A percentile compares a stretch with the other conserved stretches of the same genome.
Conservation (phyloP, 495 filamentous ascomycete species). For the Collariella sp. region DNA sequence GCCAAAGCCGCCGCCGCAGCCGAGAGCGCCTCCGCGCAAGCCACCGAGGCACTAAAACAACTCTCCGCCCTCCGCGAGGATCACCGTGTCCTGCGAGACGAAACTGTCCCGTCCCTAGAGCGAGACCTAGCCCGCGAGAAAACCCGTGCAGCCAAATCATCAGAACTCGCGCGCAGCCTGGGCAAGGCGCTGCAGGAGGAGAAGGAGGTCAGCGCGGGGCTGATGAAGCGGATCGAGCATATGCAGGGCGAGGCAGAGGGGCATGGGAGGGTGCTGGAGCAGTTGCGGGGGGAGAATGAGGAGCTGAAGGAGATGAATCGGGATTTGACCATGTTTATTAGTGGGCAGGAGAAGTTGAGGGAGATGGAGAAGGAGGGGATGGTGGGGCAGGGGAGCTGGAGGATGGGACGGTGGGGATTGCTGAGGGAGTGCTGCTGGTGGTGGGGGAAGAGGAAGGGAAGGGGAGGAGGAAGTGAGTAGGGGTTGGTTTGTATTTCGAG, state of each 20-base stretch:
- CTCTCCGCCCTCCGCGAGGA: conserved; percentile 45
- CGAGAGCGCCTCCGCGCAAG: conserved; percentile 49
- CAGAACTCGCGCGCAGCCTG: conserved; percentile 64
- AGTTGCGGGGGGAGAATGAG: conserved; percentile 47
- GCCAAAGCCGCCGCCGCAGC: conserved; percentile 60
- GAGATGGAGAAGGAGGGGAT: conserved; percentile 55
- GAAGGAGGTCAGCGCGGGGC: conserved; percentile 67
- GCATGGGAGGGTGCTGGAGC: conserved; percentile 46
- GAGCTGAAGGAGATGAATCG: conserved; percentile 75
- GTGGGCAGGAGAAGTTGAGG: conserved; percentile 70
- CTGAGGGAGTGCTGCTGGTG: conserved; percentile 3
- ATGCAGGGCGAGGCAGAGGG: conserved; percentile 50
- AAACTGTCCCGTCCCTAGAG: conserved; percentile 58
- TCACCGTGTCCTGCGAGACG: conserved; percentile 46
- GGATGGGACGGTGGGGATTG: conserved; percentile 41
- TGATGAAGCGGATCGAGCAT: conserved; percentile 68
- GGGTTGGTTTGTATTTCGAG: no score
- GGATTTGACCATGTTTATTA: conserved; percentile 88
- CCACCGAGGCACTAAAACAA: conserved; percentile 41
- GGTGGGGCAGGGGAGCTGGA: conserved; percentile 47
- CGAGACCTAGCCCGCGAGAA: conserved; percentile 60
- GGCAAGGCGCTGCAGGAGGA: conserved; percentile 79
- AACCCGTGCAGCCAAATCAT: conserved; percentile 58
- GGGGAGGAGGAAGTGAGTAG: conserved; percentile 28
- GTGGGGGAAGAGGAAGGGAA: conserved; percentile 46